These are phyloP conservation scores for Suhomyces wounanorum DNA, from an alignment of 1,139 yeast genomes.

Conservation along the genomic window DNA sequence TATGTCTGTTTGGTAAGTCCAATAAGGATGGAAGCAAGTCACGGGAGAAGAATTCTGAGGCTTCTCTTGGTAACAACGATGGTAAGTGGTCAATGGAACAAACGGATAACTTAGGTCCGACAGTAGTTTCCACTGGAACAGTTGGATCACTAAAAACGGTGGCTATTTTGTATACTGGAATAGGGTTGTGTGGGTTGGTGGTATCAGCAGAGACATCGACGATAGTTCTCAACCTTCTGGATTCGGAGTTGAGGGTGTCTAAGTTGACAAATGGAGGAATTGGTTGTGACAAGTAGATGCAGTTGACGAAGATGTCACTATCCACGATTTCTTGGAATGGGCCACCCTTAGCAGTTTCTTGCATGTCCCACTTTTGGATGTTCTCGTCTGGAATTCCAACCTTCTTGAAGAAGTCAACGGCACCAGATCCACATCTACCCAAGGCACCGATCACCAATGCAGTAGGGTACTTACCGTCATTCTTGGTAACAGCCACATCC, in stretches of 20 bases:
- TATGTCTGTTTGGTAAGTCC: slow-evolving; percentile 75
- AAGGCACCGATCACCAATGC: slow-evolving; percentile 93
- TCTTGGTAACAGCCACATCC: slow-evolving; percentile 56
- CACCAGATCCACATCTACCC: slow-evolving; percentile 99
- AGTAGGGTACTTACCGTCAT: slow-evolving; percentile 69
- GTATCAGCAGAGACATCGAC: slow-evolving; percentile 99
- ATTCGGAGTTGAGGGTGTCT: slow-evolving; percentile 60
- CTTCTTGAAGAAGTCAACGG: slow-evolving; percentile 77
- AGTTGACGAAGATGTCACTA: slow-evolving; percentile 88
- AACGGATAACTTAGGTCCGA: slow-evolving; percentile 86
- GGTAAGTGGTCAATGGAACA: slow-evolving; percentile 98
- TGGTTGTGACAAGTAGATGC: slow-evolving; percentile 91
- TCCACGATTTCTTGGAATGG: slow-evolving; percentile 91
- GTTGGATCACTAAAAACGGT: slow-evolving; percentile 92
- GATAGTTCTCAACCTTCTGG: slow-evolving; percentile 83
- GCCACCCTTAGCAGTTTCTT: slow-evolving; percentile 95
- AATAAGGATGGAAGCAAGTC: slow-evolving; percentile 88
- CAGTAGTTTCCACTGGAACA: slow-evolving; percentile 71
- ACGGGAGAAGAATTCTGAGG: slow-evolving; percentile 84
- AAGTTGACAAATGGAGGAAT: slow-evolving; percentile 86
- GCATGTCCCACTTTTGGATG: slow-evolving; percentile 92
- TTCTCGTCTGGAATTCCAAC: slow-evolving; percentile 86
- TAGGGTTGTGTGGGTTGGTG: slow-evolving; percentile 96
- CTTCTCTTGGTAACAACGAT: slow-evolving; percentile 91
- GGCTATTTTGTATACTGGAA: slow-evolving; percentile 87